Conservation (phyloP, 345 rosid species). For the Crucihimalaya himalaica region DNA sequence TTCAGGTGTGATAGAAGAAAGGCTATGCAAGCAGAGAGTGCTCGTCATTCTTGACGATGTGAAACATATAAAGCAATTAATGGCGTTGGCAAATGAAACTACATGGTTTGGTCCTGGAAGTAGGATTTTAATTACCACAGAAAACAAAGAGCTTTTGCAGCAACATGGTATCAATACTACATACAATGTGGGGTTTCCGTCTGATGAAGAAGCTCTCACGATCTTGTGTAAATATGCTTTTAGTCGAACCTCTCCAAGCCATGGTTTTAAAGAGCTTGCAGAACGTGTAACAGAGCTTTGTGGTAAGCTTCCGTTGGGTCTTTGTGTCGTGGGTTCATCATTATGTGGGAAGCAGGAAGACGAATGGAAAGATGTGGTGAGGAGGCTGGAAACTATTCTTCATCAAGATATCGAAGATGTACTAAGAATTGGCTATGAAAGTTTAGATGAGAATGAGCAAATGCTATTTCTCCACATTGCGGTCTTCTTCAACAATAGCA, state of each 20-base stretch:
- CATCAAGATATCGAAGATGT: too few species aligned
- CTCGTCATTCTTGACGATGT: neutral
- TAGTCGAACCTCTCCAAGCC: neutral
- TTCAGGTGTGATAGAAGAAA: neutral
- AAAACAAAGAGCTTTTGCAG: conserved; percentile 7
- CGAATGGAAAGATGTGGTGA: too few species aligned
- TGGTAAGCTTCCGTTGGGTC: neutral
- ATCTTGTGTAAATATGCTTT: conserved; percentile 21
- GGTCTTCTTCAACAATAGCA: too few species aligned
- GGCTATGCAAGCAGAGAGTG: neutral
- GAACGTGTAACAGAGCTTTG: neutral
- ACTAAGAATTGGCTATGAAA: too few species aligned
- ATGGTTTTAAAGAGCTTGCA: neutral
- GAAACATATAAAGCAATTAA: neutral
- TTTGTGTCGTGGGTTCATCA: neutral
- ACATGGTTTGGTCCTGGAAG: neutral
- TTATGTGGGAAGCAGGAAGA: neutral
- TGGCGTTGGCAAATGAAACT: neutral
- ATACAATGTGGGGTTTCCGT: neutral
- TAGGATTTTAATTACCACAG: neutral
- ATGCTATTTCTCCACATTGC: too few species aligned
- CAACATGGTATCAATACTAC: neutral
- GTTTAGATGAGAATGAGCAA: too few species aligned
- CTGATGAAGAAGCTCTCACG: neutral
- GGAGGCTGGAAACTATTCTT: too few species aligned